These are phyloP conservation scores for Zelonia costaricensis DNA, from an alignment of 208 protist species.

Conservation along the genomic window DNA sequence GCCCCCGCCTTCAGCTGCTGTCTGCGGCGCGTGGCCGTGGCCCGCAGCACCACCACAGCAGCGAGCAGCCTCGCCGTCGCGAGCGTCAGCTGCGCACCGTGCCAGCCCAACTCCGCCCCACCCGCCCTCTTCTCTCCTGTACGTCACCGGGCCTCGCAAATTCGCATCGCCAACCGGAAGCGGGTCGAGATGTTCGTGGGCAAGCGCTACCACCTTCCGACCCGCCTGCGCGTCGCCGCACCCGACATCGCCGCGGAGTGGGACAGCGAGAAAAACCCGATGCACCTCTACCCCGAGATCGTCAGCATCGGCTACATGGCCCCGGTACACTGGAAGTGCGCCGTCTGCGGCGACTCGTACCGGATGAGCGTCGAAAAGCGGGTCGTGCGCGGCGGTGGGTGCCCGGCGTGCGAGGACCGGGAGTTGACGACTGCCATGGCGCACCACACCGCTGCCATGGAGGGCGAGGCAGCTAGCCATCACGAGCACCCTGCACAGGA, in stretches of 20 bases:
- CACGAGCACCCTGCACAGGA: neutral
- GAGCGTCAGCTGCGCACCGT: too few species aligned
- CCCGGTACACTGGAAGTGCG: conserved; percentile 82
- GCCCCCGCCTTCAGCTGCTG: too few species aligned
- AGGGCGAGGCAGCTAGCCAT: neutral
- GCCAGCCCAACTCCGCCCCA: too few species aligned
- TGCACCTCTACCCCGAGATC: conserved; percentile 86
- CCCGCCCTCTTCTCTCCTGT: neutral
- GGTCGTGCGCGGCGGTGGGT: conserved; percentile 82
- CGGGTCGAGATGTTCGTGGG: conserved; percentile 85
- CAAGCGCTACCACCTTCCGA: conserved; percentile 83
- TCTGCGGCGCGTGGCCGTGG: neutral
- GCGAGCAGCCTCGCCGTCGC: too few species aligned
- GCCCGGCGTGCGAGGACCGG: conserved; percentile 48
- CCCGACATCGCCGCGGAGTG: conserved; percentile 90
- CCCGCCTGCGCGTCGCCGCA: conserved; percentile 79
- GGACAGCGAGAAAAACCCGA: conserved; percentile 82
- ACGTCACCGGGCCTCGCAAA: conserved; percentile 35
- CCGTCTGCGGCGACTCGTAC: conserved; percentile 49
- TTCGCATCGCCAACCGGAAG: conserved; percentile 84
- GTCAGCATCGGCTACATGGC: conserved; percentile 78
- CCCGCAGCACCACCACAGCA: too few species aligned
- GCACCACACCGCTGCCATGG: neutral
- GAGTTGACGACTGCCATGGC: conserved; percentile 1
- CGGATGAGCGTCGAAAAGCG: conserved; percentile 90